Conservation (phyloP, 163 green algal species). For the Scenedesmus sp. region DNA sequence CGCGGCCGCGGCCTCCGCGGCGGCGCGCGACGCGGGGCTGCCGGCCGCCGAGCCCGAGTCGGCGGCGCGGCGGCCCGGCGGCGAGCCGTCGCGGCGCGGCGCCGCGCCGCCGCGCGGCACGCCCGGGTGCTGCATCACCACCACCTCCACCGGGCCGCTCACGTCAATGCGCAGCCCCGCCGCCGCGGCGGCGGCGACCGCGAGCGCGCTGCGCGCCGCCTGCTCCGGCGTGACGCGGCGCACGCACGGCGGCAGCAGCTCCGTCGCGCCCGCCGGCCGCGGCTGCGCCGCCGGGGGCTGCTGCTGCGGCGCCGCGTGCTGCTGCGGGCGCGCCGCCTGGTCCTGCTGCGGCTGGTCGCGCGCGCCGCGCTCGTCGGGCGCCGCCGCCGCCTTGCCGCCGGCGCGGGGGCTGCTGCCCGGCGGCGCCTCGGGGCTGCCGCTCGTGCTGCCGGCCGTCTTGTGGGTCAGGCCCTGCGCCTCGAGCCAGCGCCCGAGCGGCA, state of each 20-base stretch:
- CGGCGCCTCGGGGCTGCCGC: background rate
- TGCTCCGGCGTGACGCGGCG: background rate
- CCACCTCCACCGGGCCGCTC: background rate
- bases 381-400: too few relatives aligned
- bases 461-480: slow-evolving; percentile 36
- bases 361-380: too few relatives aligned
- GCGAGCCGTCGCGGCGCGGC: too few relatives aligned
- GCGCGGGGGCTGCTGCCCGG: too few relatives aligned
- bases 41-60: too few relatives aligned
- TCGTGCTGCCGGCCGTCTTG: background rate
- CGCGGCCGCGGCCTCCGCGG: slow-evolving; percentile 3
- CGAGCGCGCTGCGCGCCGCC: background rate
- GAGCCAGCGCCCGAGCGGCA: slow-evolving; percentile 50
- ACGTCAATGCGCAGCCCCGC: background rate
- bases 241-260: background rate
- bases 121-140: too few relatives aligned
- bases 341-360: too few relatives aligned
- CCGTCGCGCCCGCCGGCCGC: background rate
- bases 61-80: too few relatives aligned
- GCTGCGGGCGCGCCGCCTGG: too few relatives aligned
- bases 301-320: background rate
- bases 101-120: too few relatives aligned
- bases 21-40: too few relatives aligned
- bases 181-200: slow-evolving; percentile 9
- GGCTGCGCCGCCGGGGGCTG: background rate